phyloP scores from a whole-genome alignment of 116 monocot genomes.

The Papilionanthe hybrid region DNA sequence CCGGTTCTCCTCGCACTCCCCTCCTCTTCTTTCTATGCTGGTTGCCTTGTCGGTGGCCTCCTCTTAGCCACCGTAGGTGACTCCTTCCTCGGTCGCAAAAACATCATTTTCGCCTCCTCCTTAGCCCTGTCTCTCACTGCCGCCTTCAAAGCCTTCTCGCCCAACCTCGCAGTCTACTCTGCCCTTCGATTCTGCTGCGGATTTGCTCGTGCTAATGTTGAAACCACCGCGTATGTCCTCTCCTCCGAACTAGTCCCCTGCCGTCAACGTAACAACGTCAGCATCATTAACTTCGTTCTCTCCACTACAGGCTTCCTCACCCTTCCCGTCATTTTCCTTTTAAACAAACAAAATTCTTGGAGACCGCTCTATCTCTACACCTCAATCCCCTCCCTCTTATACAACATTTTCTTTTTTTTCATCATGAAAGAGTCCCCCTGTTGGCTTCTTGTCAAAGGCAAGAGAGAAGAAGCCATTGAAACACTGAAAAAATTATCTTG shows the following conservation, averaged over 20 bases:
- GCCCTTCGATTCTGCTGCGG: constrained; percentile 53
- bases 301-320: constrained; percentile 75
- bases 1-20: background rate
- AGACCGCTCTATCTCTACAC: constrained; percentile 41
- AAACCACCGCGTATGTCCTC: constrained; percentile 56
- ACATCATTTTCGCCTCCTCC: constrained; percentile 43
- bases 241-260: constrained; percentile 54
- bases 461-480: no score
- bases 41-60: constrained; percentile 39
- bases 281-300: constrained; percentile 78
- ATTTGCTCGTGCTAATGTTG: constrained; percentile 49
- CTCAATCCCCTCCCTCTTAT: constrained; percentile 32
- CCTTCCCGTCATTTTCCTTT: constrained; percentile 39
- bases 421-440: constrained; percentile 69
- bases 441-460: constrained; percentile 36
- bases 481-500: no score
- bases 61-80: constrained; percentile 47
- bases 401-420: constrained; percentile 32
- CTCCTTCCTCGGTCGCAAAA: constrained; percentile 45
- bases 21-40: background rate
- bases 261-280: constrained; percentile 62
- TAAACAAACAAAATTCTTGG: no score
- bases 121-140: constrained; percentile 34
- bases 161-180: constrained; percentile 47
- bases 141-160: constrained; percentile 42